Conservation (phyloP, 2,329 filamentous ascomycete species). For the Macrophomina phaseolina region DNA sequence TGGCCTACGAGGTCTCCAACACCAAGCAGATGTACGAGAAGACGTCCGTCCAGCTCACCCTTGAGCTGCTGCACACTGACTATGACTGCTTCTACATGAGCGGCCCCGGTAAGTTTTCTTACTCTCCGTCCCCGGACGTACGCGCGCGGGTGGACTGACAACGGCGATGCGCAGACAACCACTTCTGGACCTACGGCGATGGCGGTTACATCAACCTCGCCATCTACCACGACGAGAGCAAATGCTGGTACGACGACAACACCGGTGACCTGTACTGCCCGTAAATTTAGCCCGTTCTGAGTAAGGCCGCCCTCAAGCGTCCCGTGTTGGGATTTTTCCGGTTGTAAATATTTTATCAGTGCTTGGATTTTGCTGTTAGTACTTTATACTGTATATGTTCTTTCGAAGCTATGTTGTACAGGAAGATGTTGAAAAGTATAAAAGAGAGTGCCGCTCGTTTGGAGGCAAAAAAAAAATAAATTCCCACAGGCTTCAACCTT, state of each 20-base stretch:
- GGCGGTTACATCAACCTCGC: slow-evolving; percentile 27
- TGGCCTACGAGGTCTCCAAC: slow-evolving; percentile 26
- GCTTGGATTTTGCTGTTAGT: too few relatives aligned
- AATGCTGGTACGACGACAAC: slow-evolving; percentile 19
- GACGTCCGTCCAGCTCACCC: slow-evolving; percentile 14
- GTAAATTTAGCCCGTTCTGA: not conserved
- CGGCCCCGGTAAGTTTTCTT: slow-evolving; percentile 16
- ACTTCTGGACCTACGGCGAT: slow-evolving; percentile 25
- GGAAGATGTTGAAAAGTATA: too few relatives aligned
- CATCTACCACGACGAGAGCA: slow-evolving; percentile 24
- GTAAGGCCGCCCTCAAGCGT: too few relatives aligned
- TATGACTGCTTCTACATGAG: slow-evolving; percentile 27
- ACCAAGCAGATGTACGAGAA: slow-evolving; percentile 22
- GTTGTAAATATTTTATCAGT: too few relatives aligned
- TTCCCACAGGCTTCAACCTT: not conserved
- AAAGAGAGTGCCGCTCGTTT: too few relatives aligned
- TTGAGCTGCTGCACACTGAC: slow-evolving; percentile 19
- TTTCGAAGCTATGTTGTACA: too few relatives aligned
- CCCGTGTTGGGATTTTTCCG: too few relatives aligned
- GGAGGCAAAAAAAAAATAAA: not conserved
- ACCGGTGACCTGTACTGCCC: slow-evolving; percentile 26
- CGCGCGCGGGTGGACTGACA: too few relatives aligned
- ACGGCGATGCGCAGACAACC: slow-evolving; percentile 6
- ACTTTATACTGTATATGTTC: too few relatives aligned
- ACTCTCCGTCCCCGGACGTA: too few relatives aligned